These are phyloP conservation scores for Trichopus zeylanicus DNA, from an alignment of 116 monocot genomes.

Conservation along the genomic window DNA sequence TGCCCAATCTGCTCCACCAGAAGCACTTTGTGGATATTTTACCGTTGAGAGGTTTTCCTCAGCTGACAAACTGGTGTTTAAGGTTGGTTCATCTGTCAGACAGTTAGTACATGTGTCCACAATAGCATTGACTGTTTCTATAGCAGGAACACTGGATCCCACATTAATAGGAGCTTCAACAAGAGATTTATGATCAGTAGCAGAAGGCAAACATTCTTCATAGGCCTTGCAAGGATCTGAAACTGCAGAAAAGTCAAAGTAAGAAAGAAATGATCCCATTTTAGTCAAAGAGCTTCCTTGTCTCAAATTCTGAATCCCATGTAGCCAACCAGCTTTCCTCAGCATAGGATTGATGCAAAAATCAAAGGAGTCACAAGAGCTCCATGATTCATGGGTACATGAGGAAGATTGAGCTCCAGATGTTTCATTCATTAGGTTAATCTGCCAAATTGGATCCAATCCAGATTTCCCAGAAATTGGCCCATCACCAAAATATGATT, in stretches of 20 bases:
- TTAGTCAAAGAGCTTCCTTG: constrained; percentile 14
- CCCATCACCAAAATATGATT: constrained; percentile 15
- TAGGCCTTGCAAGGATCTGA: constrained; percentile 39
- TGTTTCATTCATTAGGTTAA: constrained; percentile 9
- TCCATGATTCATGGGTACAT: constrained; percentile 12
- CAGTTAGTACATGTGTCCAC: constrained; percentile 6
- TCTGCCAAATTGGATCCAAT: constrained; percentile 7
- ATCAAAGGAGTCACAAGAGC: constrained; percentile 22
- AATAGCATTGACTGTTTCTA: constrained; percentile 7
- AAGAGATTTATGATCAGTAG: constrained; percentile 10
- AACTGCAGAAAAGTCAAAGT: constrained; percentile 67
- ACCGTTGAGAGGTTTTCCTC: constrained; percentile 10
- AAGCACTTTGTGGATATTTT: constrained; percentile 13
- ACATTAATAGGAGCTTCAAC: constrained; percentile 6
- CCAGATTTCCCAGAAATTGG: constrained; percentile 16
- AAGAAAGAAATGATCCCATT: constrained; percentile 16
- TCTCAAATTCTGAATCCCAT: constrained; percentile 13
- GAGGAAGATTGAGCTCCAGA: constrained; percentile 8
- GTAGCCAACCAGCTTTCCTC: constrained; percentile 30
- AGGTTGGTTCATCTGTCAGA: constrained; percentile 8
- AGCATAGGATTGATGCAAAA: constrained; percentile 56
- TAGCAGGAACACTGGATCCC: neutral
- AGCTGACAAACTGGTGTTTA: constrained; percentile 16
- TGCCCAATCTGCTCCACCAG: constrained; percentile 71
- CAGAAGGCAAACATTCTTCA: constrained; percentile 12